Evolutionary conservation across 257 asterid genomes (phyloP).

Genomic region (Fraxinus cuspidata): DNA sequence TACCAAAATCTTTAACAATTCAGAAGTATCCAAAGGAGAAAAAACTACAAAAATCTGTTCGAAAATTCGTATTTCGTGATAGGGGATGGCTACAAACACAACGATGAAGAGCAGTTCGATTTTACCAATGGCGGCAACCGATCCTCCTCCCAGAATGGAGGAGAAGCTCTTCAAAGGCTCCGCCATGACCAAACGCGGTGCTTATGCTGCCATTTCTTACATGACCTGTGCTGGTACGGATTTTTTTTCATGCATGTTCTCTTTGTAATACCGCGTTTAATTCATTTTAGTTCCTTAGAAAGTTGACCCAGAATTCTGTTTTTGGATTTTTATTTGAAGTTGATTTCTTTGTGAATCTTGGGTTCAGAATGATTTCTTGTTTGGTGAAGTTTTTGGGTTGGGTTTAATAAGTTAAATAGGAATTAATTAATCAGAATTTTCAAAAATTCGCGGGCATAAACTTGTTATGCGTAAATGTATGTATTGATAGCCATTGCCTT

Average conservation of each 20-base stretch:
- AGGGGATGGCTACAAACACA: not conserved
- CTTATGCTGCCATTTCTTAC: slow-evolving; percentile 86
- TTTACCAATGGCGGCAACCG: slow-evolving; percentile 63
- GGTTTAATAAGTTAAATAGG: not conserved
- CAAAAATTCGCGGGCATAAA: not conserved
- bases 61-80: not conserved
- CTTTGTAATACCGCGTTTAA: not conserved
- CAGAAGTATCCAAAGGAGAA: not conserved
- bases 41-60: not conserved
- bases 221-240: slow-evolving; percentile 88
- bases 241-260: not conserved
- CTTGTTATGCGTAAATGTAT: not conserved
- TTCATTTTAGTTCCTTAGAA: not conserved
- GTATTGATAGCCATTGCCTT: not conserved
- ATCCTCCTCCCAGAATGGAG: slow-evolving; percentile 58
- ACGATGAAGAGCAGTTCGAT: slow-evolving; percentile 40
- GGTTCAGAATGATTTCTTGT: slow-evolving; percentile 14
- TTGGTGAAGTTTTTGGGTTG: not conserved
- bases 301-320: not conserved
- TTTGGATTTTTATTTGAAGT: not conserved
- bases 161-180: slow-evolving; percentile 95
- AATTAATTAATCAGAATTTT: not conserved
- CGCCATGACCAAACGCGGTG: slow-evolving; percentile 89
- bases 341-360: slow-evolving; percentile 5
- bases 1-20: not conserved